Conservation (phyloP, 805 yeast species). For the Lipomyces sp. region DNA sequence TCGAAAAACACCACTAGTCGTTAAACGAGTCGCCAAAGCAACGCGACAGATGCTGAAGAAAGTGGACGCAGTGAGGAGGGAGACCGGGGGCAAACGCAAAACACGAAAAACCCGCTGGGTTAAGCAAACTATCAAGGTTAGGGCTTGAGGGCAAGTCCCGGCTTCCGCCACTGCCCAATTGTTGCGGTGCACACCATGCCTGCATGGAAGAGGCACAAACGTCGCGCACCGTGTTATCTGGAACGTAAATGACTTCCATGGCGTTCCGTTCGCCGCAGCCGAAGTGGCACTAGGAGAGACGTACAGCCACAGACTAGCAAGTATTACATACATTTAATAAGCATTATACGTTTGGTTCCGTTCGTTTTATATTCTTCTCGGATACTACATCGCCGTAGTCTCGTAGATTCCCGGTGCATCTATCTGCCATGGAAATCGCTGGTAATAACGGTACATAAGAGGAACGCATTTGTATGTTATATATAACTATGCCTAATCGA, state of each 20-base stretch:
- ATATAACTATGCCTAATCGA: too few relatives aligned
- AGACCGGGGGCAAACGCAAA: conserved; percentile 4
- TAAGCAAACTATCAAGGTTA: neutral
- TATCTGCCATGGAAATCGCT: too few relatives aligned
- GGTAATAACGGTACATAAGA: too few relatives aligned
- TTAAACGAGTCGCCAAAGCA: neutral
- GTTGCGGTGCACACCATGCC: neutral
- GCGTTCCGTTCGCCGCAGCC: conserved; percentile 13
- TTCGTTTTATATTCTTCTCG: too few relatives aligned
- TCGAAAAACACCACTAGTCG: neutral
- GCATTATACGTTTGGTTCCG: too few relatives aligned
- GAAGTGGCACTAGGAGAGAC: neutral
- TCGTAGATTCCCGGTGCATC: too few relatives aligned
- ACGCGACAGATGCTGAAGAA: neutral
- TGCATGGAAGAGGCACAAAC: conserved; percentile 10
- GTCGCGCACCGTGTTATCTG: conserved; percentile 9
- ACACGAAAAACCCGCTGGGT: neutral
- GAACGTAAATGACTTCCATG: conserved; percentile 14
- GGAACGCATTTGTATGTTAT: too few relatives aligned
- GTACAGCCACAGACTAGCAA: too few relatives aligned
- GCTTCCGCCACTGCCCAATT: neutral
- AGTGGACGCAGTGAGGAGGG: conserved; percentile 4
- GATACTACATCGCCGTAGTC: too few relatives aligned
- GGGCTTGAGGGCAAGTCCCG: neutral
- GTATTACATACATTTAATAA: too few relatives aligned